Evolutionary conservation across 805 yeast species (phyloP), one percentile per base, ranked within the genome.

Genomic region (Yamadazyma paraphyllophila): DNA sequence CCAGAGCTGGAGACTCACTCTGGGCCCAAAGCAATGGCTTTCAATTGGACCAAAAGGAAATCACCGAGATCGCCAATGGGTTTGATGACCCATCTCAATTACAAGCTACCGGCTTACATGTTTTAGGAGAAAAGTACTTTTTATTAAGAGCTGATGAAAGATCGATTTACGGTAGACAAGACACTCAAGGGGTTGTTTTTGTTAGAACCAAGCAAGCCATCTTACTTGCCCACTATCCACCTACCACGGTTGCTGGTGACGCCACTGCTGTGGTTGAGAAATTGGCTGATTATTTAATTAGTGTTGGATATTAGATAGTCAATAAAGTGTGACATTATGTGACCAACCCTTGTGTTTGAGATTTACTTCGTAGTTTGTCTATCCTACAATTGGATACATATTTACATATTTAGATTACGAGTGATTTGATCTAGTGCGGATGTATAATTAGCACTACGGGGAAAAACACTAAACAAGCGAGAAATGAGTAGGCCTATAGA

Each of bases 181-280:
- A 86, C 41, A 90, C 85, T 50, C 87, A 85, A 58, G 99, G 99
- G 58, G 77, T 92, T 45, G 71, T 94, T 53, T 85, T 88, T 54
- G 97, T 92, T 39, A 87, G 96, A 77, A 90, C 98, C 45, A 88
- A 82, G 62, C 98, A 92, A 70, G 90, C 97, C 26, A 82, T 94
- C 46, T 70, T 94, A 61, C 71, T 94, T 57, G 97, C 94, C n/a
- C 98, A 94, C 67, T 94, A 94, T 64, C 94, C 96, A 12, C 80
- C 87, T 10, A 91, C 91, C 45, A 85, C 88, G 39, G 92, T 84
- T 66, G 88, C 98, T 27, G 97, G 96, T 57, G 96, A 88, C 63
- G 98, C 98, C 43, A 87, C 97, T 48, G 81, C 85, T 60, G 87
- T 91, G 52, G 96, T 92, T 46, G 99, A 94, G 68, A 92, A 89